Evolutionary conservation across 179 eudicot genomes (phyloP), one percentile per base, ranked within the genome.

Genomic region (Silene noctiflora): DNA sequence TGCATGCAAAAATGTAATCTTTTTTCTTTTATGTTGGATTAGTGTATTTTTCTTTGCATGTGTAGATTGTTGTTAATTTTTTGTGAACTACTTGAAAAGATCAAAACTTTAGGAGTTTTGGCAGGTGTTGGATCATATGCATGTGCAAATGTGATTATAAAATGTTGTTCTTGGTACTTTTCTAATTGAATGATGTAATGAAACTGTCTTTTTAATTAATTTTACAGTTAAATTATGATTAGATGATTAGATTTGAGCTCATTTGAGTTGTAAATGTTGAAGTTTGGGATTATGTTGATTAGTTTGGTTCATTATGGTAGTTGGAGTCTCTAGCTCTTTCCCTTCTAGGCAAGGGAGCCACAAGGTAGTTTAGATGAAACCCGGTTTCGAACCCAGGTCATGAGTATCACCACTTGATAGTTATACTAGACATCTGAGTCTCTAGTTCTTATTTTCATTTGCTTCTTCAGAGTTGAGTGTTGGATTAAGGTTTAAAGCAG

Each of bases 221-320:
- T 17, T 73, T 72, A 53, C 2, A 67, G 51, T 77, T 60, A 59
- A 59, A 33, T 29, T 33, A 33, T 48, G 42, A 66, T 73, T 44
- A 78, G 46, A 39, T 39, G 46, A 8, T 39, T 39, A 55, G 39
- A 67, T 35, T n/a, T 51, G 3, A 67, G 66, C 33, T 73, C 44
- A 71, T 33, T 63, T 3, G 6, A 25, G 17, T 62, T 6, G 42
- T 10, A 27, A 17, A 16, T n/a, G 6, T 42, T 68, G 16, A 8
- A 68, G 9, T 39, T 68, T 68, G 72, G 27, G 29, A 42, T n/a
- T 68, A 66, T 27, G 39, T 31, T 31, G 46, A 6, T 3, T 31
- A 10, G n/a, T 31, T 31, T 31, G 4, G 12, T 33, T 33, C 39
- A 33, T 33, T 33, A 7, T 33, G 39, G 39, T 33, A 33, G 39